Percentiles rank a stretch among this genome's conserved stretches.
These are phyloP conservation scores for Blastobotrys niveus DNA, from an alignment of 1,139 yeast species.

Conservation along the genomic window DNA sequence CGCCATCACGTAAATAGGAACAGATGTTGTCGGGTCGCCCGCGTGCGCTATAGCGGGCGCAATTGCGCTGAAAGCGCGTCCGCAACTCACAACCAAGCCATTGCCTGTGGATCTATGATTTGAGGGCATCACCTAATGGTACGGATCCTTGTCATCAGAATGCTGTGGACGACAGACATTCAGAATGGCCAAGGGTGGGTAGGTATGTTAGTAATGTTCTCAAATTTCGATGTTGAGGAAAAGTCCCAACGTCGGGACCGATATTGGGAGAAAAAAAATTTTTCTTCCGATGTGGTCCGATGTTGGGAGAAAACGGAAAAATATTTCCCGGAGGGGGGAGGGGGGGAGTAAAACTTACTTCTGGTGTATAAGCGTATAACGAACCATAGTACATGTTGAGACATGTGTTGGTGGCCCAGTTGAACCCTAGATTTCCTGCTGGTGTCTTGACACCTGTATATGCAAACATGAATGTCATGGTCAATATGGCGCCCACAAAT, in stretches of 20 bases:
- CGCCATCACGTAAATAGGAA: slow-evolving; percentile 57
- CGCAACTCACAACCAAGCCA: slow-evolving; percentile 44
- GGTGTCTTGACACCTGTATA: slow-evolving; percentile 50
- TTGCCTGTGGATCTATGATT: slow-evolving; percentile 52
- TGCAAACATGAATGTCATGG: slow-evolving; percentile 57
- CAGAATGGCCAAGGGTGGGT: too few relatives aligned
- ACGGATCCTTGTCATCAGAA: too few relatives aligned
- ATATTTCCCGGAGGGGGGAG: too few relatives aligned
- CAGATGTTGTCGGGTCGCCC: slow-evolving; percentile 40
- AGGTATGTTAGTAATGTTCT: too few relatives aligned
- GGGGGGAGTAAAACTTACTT: too few relatives aligned
- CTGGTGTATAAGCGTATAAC: slow-evolving; percentile 55
- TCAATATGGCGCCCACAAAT: slow-evolving; percentile 47
- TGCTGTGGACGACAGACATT: too few relatives aligned
- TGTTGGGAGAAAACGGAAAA: too few relatives aligned
- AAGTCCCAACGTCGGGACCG: too few relatives aligned
- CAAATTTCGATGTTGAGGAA: too few relatives aligned
- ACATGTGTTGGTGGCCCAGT: slow-evolving; percentile 47
- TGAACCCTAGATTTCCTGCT: slow-evolving; percentile 48
- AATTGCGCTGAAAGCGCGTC: slow-evolving; percentile 45
- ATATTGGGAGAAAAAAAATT: too few relatives aligned
- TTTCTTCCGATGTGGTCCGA: too few relatives aligned
- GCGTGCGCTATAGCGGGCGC: slow-evolving; percentile 51
- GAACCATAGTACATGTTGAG: slow-evolving; percentile 51
- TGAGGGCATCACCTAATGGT: too few relatives aligned